phyloP scores from a whole-genome alignment of 345 rosid genomes.

The Anastatica hierochuntica region DNA sequence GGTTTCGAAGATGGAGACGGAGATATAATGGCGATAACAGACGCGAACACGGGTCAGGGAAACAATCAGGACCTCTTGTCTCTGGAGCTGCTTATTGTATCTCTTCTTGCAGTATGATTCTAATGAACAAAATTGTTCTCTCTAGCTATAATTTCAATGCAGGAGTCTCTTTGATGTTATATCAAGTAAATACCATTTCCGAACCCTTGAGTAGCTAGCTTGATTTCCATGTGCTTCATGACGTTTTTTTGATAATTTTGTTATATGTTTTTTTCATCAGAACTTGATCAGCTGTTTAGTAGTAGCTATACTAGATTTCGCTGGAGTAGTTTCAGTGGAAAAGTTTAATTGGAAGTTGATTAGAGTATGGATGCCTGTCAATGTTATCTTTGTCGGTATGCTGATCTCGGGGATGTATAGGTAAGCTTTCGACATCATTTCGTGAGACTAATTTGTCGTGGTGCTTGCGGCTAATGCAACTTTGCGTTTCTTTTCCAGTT shows the following conservation, averaged over 20 bases:
- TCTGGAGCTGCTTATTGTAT: constrained; percentile 88
- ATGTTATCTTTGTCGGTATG: constrained; percentile 88
- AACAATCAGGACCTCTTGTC: constrained; percentile 54
- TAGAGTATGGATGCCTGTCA: constrained; percentile 85
- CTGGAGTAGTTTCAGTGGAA: constrained; percentile 56
- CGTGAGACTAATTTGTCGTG: constrained; percentile 6
- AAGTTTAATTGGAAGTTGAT: constrained; percentile 77
- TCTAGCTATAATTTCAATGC: constrained; percentile 71
- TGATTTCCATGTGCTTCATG: background rate
- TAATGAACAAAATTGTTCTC: constrained; percentile 75
- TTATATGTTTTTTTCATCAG: constrained; percentile 46
- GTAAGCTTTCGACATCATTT: constrained; percentile 28
- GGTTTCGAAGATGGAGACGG: constrained; percentile 51
- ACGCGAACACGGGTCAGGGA: constrained; percentile 37
- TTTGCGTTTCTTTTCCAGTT: constrained; percentile 38
- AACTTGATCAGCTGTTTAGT: constrained; percentile 64
- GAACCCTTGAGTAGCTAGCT: background rate
- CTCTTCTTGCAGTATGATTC: constrained; percentile 87
- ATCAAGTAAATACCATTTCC: constrained; percentile 50
- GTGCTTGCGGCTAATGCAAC: constrained; percentile 2
- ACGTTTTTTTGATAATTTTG: constrained; percentile 14
- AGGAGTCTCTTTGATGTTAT: constrained; percentile 72
- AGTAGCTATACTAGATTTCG: constrained; percentile 43
- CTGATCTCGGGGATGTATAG: constrained; percentile 89
- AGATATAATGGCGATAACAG: constrained; percentile 30